phyloP scores from a whole-genome alignment of 2,329 filamentous ascomycete species.

The Dryadomyces quercus-mongolicae region DNA sequence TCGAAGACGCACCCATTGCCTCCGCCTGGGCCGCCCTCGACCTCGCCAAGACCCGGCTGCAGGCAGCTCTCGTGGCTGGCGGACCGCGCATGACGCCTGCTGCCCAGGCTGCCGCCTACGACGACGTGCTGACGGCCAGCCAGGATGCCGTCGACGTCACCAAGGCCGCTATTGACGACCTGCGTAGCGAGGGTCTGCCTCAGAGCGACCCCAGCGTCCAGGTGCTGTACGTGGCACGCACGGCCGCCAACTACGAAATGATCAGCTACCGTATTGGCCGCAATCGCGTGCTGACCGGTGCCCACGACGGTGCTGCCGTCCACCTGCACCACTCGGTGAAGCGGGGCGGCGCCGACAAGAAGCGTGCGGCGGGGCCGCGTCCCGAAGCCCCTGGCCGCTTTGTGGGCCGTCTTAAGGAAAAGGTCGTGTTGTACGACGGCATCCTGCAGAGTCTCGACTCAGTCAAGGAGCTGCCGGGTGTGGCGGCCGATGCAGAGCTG shows the following conservation, averaged over 20 bases:
- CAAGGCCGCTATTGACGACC: constrained; percentile 84
- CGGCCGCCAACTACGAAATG: constrained; percentile 86
- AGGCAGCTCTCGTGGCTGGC: constrained; percentile 36
- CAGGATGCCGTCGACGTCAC: constrained; percentile 92
- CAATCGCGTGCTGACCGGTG: constrained; percentile 79
- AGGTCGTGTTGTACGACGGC: constrained; percentile 80
- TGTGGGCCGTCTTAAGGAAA: constrained; percentile 70
- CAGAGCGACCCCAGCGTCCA: constrained; percentile 83
- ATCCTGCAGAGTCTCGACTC: constrained; percentile 84
- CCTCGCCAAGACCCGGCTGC: constrained; percentile 36
- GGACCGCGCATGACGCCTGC: constrained; percentile 33
- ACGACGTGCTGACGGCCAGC: constrained; percentile 77
- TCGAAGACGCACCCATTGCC: constrained; percentile 88
- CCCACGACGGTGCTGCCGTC: constrained; percentile 59
- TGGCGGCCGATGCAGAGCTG: constrained; percentile 71
- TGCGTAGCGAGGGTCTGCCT: constrained; percentile 69
- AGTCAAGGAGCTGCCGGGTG: constrained; percentile 78
- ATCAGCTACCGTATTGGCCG: constrained; percentile 91
- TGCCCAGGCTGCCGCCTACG: constrained; percentile 77
- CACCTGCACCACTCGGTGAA: constrained; percentile 30
- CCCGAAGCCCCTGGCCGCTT: constrained; percentile 63
- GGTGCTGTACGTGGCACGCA: constrained; percentile 80
- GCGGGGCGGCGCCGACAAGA: constrained; percentile 18
- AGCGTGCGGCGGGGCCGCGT: constrained; percentile 26
- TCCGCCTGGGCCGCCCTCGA: constrained; percentile 64